Evolutionary conservation across 805 yeast species (phyloP).

Genomic region (Barnettozyma californica): DNA sequence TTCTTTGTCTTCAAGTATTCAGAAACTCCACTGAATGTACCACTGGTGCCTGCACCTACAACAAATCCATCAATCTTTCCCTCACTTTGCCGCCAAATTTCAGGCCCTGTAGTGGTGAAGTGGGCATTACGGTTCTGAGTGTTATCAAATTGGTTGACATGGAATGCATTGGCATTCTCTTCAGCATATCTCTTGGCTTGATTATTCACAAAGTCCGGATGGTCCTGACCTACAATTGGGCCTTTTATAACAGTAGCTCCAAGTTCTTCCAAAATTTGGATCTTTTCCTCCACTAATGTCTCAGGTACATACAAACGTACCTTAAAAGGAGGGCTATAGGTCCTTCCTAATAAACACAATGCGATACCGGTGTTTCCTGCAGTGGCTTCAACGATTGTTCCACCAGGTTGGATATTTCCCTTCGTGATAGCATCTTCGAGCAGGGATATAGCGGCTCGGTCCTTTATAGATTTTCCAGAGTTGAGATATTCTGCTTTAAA

Average conservation of each 20-base stretch:
- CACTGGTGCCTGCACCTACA: conserved; percentile 81
- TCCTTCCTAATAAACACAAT: conserved; percentile 56
- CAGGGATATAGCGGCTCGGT: conserved; percentile 70
- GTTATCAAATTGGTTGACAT: conserved; percentile 80
- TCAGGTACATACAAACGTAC: conserved; percentile 76
- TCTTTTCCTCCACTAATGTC: conserved; percentile 67
- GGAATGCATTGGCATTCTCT: conserved; percentile 46
- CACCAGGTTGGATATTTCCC: conserved; percentile 56
- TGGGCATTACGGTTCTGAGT: conserved; percentile 70
- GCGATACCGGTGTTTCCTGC: conserved; percentile 86
- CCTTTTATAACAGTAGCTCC: conserved; percentile 63
- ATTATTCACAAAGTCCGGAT: conserved; percentile 35
- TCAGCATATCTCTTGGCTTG: conserved; percentile 27
- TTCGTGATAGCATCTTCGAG: conserved; percentile 50
- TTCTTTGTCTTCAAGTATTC: conserved; percentile 48
- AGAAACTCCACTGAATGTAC: conserved; percentile 74
- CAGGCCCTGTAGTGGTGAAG: conserved; percentile 71
- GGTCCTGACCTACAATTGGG: conserved; percentile 59
- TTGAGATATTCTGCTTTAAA: conserved; percentile 70
- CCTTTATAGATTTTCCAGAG: conserved; percentile 84
- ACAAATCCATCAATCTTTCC: conserved; percentile 57
- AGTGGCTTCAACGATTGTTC: conserved; percentile 73
- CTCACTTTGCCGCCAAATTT: conserved; percentile 56
- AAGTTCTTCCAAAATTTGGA: conserved; percentile 48
- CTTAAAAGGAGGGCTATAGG: conserved; percentile 30